phyloP scores from a whole-genome alignment of 805 yeast species.

The Teunomyces panamensis region DNA sequence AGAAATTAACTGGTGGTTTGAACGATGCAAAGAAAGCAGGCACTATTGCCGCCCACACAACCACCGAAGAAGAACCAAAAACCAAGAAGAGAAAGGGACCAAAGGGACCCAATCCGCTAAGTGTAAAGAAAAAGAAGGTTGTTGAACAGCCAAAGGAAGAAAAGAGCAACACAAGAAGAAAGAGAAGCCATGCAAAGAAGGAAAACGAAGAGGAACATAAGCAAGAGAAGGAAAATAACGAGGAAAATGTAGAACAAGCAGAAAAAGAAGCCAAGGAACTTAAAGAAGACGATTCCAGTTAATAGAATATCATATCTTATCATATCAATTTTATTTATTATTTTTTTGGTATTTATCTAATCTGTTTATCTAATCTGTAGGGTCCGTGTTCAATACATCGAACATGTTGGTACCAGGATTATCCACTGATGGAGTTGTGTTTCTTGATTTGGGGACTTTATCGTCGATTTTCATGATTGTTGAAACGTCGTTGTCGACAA shows the following conservation, averaged over 20 bases:
- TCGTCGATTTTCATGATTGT: constrained; percentile 17
- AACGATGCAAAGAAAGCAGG: constrained; percentile 61
- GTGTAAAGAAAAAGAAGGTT: constrained; percentile 74
- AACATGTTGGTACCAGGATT: constrained; percentile 4
- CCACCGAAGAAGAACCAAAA: constrained; percentile 13
- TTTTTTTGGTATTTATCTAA: neutral
- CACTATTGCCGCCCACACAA: constrained; percentile 16
- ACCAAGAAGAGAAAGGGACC: constrained; percentile 62
- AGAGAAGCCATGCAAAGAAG: constrained; percentile 3
- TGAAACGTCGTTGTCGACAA: constrained; percentile 31
- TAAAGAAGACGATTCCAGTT: neutral
- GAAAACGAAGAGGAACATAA: neutral
- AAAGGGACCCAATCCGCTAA: constrained; percentile 85
- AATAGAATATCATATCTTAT: neutral
- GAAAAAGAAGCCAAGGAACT: neutral
- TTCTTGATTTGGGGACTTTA: neutral
- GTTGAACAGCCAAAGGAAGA: constrained; percentile 12
- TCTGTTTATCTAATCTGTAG: constrained; percentile 1
- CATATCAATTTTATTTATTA: neutral
- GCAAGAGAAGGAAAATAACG: neutral
- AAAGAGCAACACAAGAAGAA: constrained; percentile 10
- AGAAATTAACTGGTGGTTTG: constrained; percentile 74
- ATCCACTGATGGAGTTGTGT: neutral
- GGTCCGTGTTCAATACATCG: constrained; percentile 6
- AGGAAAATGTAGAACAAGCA: neutral